Conservation (phyloP, 164 flowering plant genomes). For the Warburgia ugandensis region DNA sequence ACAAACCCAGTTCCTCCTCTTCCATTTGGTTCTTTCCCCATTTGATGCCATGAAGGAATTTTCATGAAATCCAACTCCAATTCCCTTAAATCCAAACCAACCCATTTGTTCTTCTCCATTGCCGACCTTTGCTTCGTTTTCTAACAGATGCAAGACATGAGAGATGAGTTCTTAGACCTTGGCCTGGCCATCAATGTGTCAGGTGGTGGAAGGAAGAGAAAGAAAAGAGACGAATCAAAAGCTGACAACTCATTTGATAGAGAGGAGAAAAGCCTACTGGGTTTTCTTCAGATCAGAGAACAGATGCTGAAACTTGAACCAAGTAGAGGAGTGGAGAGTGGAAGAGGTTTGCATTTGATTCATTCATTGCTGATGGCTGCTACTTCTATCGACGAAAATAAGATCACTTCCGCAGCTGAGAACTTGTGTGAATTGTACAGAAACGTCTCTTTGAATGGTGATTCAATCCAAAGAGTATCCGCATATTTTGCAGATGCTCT, state of each 20-base stretch:
- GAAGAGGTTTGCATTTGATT: constrained; percentile 56
- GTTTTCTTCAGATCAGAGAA: constrained; percentile 48
- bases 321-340: constrained; percentile 23
- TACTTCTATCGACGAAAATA: constrained; percentile 42
- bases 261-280: constrained; percentile 37
- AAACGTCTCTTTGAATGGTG: constrained; percentile 39
- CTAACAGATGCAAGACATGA: constrained; percentile 26
- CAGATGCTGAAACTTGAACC: constrained; percentile 37
- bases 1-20: background rate
- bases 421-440: constrained; percentile 43
- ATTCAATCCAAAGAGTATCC: constrained; percentile 59
- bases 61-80: background rate
- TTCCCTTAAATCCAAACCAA: constrained; percentile 7
- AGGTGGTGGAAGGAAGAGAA: constrained; percentile 10
- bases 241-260: constrained; percentile 13
- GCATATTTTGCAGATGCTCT: constrained; percentile 67
- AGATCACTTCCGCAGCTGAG: constrained; percentile 20
- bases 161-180: constrained; percentile 41
- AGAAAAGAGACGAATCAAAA: constrained; percentile 12
- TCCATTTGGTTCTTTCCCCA: background rate
- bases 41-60: background rate
- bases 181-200: constrained; percentile 25
- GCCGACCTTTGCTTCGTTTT: background rate
- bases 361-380: constrained; percentile 54
- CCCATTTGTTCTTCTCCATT: background rate